Conservation (phyloP, 192 early-diverging fungal genomes). For the Tieghemiomyces parasiticus region DNA sequence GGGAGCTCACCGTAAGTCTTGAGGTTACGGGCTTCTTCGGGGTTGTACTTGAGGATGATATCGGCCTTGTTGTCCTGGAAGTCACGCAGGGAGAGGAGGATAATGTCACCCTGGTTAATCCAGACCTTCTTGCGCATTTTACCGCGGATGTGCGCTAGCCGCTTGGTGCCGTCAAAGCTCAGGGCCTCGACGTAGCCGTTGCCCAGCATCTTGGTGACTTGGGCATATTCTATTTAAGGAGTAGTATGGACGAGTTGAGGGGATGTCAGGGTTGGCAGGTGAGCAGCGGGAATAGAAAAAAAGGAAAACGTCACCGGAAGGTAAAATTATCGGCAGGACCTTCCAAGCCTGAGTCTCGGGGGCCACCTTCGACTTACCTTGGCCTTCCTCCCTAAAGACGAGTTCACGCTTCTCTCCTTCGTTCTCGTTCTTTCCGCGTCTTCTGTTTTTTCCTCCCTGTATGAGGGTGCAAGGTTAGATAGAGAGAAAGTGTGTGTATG, state of each 20-base stretch:
- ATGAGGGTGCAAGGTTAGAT: no score
- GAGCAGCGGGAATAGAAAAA: no score
- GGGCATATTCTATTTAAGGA: constrained; percentile 62
- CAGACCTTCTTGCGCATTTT: constrained; percentile 97
- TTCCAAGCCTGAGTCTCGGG: no score
- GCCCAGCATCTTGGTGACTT: constrained; percentile 89
- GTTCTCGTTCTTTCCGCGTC: constrained; percentile 95
- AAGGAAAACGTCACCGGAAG: no score
- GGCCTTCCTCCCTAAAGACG: constrained; percentile 92
- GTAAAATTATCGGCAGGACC: no score
- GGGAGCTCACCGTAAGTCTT: constrained; percentile 93
- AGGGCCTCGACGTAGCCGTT: constrained; percentile 86
- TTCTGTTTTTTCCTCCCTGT: constrained; percentile 69
- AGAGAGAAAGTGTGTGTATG: no score
- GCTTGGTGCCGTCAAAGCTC: constrained; percentile 79
- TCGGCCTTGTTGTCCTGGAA: constrained; percentile 90
- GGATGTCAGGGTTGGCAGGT: no score
- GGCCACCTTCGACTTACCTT: no score
- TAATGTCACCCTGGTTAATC: constrained; percentile 84
- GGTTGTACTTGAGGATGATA: constrained; percentile 89
- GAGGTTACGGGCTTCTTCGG: constrained; percentile 86
- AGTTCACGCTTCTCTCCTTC: constrained; percentile 92
- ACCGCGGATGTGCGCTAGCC: constrained; percentile 91
- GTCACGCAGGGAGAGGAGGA: constrained; percentile 79
- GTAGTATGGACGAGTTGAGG: not conserved